phyloP scores from a whole-genome alignment of 2,329 filamentous ascomycete species.

The Aspergillus thermomutatus region DNA sequence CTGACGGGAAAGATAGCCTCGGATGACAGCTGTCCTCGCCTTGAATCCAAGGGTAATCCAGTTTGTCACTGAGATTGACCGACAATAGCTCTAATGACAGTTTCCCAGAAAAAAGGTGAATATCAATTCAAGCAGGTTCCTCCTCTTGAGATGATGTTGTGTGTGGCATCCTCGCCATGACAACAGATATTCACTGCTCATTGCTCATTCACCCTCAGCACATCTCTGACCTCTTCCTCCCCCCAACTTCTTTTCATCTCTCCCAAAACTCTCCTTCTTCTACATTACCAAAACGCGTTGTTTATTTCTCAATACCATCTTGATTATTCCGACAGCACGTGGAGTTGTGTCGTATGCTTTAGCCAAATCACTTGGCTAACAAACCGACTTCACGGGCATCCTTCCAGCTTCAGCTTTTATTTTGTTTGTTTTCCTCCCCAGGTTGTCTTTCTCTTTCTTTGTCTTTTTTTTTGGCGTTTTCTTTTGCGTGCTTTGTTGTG shows the following conservation, averaged over 20 bases:
- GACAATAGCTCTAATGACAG: not conserved
- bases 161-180: not conserved
- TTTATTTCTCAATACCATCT: not conserved
- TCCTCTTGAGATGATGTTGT: not conserved
- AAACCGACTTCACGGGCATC: not conserved
- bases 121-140: not conserved
- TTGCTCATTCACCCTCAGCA: not conserved
- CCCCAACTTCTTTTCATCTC: not conserved
- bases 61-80: not conserved
- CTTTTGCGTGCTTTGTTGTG: not conserved
- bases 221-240: not conserved
- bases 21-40: not conserved
- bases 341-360: not conserved
- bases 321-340: not conserved
- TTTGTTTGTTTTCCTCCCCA: not conserved
- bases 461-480: not conserved
- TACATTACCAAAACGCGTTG: not conserved
- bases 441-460: not conserved
- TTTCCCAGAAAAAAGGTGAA: not conserved
- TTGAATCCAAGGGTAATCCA: not conserved
- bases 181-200: not conserved
- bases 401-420: not conserved
- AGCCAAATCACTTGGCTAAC: not conserved
- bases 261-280: not conserved
- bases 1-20: not conserved